Evolutionary conservation across 495 filamentous ascomycete genomes (phyloP).

Genomic region (Lasiosphaeria miniovina): DNA sequence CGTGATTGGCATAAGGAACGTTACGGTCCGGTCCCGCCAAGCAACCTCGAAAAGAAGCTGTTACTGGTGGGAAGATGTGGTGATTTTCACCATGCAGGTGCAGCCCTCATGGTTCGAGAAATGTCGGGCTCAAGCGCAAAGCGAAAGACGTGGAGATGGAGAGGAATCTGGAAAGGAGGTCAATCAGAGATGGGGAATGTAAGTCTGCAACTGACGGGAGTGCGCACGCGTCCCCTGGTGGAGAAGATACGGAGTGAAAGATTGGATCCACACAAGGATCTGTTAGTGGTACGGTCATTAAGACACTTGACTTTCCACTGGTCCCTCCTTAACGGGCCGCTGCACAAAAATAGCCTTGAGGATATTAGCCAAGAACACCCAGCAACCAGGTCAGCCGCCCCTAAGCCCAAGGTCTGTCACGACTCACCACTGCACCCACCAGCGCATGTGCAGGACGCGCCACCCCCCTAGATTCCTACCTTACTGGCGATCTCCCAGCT

Average conservation of each 20-base stretch:
- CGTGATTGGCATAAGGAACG: slow-evolving; percentile 12
- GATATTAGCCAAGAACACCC: neutral
- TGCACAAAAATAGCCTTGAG: neutral
- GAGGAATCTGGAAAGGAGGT: too few species aligned
- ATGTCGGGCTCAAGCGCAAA: too few species aligned
- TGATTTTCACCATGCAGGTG: neutral
- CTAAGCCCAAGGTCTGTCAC: too few species aligned
- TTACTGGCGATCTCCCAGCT: too few species aligned
- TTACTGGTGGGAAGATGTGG: slow-evolving; percentile 13
- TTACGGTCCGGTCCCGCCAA: slow-evolving; percentile 4
- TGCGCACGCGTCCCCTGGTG: neutral
- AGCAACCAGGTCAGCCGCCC: neutral
- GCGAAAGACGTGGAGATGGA: too few species aligned
- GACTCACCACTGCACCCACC: too few species aligned
- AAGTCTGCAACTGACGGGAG: too few species aligned
- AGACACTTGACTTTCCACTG: neutral
- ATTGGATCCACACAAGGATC: neutral
- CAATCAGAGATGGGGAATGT: too few species aligned
- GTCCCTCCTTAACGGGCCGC: neutral
- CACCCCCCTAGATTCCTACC: too few species aligned
- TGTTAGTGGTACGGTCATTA: neutral
- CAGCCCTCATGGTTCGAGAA: too few species aligned
- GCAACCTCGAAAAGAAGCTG: neutral
- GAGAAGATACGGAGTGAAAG: neutral
- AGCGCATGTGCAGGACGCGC: too few species aligned